Conservation (phyloP, 2,329 filamentous ascomycete species). For the Chaetoscypha palmicola region DNA sequence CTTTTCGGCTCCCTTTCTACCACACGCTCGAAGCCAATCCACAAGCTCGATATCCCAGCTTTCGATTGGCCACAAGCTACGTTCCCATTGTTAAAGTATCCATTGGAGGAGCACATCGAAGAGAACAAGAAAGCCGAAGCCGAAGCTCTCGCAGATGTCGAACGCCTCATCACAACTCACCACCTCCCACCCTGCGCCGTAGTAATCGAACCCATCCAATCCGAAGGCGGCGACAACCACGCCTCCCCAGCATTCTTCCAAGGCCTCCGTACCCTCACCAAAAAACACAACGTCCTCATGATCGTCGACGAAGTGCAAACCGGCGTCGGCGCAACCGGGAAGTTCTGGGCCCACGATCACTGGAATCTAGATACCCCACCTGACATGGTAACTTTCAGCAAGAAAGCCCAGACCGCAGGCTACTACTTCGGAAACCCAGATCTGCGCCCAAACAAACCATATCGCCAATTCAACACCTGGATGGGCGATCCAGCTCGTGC, state of each 20-base stretch:
- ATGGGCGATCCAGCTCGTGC: slow-evolving; percentile 76
- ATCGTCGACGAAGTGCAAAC: slow-evolving; percentile 85
- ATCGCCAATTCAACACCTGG: slow-evolving; percentile 85
- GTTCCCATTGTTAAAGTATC: slow-evolving; percentile 73
- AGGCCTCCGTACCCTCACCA: slow-evolving; percentile 64
- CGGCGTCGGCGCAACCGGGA: slow-evolving; percentile 75
- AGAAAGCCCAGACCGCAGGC: slow-evolving; percentile 79
- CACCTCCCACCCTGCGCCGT: slow-evolving; percentile 67
- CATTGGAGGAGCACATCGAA: slow-evolving; percentile 59
- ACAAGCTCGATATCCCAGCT: slow-evolving; percentile 82
- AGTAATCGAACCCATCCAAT: slow-evolving; percentile 74
- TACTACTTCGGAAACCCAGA: slow-evolving; percentile 75
- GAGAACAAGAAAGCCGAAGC: slow-evolving; percentile 68
- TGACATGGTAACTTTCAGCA: slow-evolving; percentile 83
- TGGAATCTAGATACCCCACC: slow-evolving; percentile 67
- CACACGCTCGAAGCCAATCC: slow-evolving; percentile 74
- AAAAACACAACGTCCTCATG: slow-evolving; percentile 61
- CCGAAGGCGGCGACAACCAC: slow-evolving; percentile 79
- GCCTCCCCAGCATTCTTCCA: slow-evolving; percentile 73
- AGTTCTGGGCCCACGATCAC: slow-evolving; percentile 84
- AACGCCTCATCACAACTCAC: slow-evolving; percentile 58
- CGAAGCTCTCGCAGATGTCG: slow-evolving; percentile 65
- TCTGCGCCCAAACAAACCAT: slow-evolving; percentile 71
- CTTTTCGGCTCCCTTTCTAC: slow-evolving; percentile 73
- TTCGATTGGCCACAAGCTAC: slow-evolving; percentile 83